Evolutionary conservation across 371 early-diverging fungal genomes (phyloP).

Genomic region (Mucor piriformis): DNA sequence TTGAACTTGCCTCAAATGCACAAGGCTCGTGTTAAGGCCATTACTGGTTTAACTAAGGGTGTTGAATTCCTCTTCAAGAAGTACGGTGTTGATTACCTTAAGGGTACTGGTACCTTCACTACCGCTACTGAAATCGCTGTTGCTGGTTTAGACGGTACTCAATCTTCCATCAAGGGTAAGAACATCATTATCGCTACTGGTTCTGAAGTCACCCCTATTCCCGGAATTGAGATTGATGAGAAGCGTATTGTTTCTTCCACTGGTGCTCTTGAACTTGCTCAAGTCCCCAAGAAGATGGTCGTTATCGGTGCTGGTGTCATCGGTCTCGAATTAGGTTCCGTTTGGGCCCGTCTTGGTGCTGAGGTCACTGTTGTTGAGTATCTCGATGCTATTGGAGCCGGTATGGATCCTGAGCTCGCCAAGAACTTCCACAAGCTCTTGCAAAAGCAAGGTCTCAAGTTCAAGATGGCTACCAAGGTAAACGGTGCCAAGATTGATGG

Average conservation of each 20-base stretch:
- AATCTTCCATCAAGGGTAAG: slow-evolving; percentile 79
- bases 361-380: slow-evolving; percentile 97
- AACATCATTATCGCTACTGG: slow-evolving; percentile 97
- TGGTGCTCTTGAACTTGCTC: slow-evolving; percentile 90
- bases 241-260: slow-evolving; percentile 95
- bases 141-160: slow-evolving; percentile 77
- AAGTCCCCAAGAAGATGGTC: slow-evolving; percentile 96
- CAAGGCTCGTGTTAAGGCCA: slow-evolving; percentile 90
- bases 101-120: slow-evolving; percentile 88
- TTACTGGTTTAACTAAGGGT: slow-evolving; percentile 89
- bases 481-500: slow-evolving; percentile 78
- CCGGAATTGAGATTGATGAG: slow-evolving; percentile 93
- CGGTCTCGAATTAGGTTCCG: slow-evolving; percentile 97
- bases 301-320: slow-evolving; percentile 99
- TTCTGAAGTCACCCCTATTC: slow-evolving; percentile 93
- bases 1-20: slow-evolving; percentile 88
- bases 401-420: slow-evolving; percentile 95
- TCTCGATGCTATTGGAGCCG: slow-evolving; percentile 91
- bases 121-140: slow-evolving; percentile 82
- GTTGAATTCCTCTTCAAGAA: slow-evolving; percentile 96
- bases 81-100: slow-evolving; percentile 92
- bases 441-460: slow-evolving; percentile 95
- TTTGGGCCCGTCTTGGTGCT: slow-evolving; percentile 94
- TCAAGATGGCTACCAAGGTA: slow-evolving; percentile 97
- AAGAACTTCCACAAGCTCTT: slow-evolving; percentile 90